These are phyloP conservation scores for Anthracocystis walkeri DNA, from an alignment of 1,284 basidiomycete genomes.

Conservation along the genomic window DNA sequence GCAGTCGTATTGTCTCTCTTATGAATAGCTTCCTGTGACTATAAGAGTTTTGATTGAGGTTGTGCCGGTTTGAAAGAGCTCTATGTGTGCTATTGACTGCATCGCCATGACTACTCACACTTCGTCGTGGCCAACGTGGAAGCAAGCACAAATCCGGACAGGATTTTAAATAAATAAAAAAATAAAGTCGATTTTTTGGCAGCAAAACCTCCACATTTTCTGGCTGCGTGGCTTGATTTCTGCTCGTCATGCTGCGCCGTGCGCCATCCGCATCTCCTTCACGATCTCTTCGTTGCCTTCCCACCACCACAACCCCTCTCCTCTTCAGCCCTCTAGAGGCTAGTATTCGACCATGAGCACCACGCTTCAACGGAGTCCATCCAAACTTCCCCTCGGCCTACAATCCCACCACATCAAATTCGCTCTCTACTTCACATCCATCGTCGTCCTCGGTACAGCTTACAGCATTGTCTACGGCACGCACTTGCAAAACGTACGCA, in stretches of 20 bases:
- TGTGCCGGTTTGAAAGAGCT: background rate
- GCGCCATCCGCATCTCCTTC: background rate
- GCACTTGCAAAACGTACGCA: constrained; percentile 59
- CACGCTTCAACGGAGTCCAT: constrained; percentile 16
- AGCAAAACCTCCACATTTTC: constrained; percentile 12
- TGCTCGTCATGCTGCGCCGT: constrained; percentile 8
- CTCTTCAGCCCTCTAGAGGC: background rate
- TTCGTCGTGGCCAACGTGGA: background rate
- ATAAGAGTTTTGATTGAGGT: background rate
- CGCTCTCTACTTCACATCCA: constrained; percentile 66
- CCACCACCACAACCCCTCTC: constrained; percentile 3
- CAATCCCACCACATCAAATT: constrained; percentile 50
- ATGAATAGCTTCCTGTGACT: background rate
- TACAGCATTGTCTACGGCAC: constrained; percentile 75
- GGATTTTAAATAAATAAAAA: background rate
- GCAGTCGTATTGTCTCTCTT: constrained; percentile 1
- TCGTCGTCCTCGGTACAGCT: constrained; percentile 73
- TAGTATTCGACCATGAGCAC: constrained; percentile 15
- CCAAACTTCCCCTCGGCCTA: constrained; percentile 33
- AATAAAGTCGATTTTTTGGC: background rate
- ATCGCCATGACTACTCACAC: background rate
- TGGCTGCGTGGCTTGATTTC: background rate
- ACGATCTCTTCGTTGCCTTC: background rate
- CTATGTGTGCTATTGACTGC: background rate
- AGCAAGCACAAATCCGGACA: no score